Percentiles rank a stretch among this genome's conserved stretches.
These are phyloP conservation scores for Puccinia coronata DNA, from an alignment of 1,284 basidiomycete genomes.

Conservation along the genomic window DNA sequence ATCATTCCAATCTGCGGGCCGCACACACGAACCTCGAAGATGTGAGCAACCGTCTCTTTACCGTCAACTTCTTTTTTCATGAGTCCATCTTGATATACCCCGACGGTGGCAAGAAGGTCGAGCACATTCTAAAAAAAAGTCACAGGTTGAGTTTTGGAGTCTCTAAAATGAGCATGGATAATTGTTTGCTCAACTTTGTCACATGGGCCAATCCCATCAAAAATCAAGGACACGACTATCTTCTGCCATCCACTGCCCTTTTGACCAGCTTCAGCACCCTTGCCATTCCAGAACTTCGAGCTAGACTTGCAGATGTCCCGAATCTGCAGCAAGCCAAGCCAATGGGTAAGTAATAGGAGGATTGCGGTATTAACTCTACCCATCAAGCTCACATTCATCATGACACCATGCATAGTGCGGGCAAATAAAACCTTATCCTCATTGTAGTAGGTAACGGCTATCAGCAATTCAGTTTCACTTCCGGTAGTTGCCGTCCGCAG, in stretches of 20 bases:
- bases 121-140: conserved; percentile 67
- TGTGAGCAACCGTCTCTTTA: conserved; percentile 79
- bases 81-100: conserved; percentile 68
- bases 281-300: conserved; percentile 85
- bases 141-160: not conserved
- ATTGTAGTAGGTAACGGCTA: conserved; percentile 68
- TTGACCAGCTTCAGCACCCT: conserved; percentile 76
- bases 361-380: not conserved
- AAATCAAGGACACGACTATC: conserved; percentile 83
- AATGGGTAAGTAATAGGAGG: conserved; percentile 75
- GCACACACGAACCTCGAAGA: conserved; percentile 74
- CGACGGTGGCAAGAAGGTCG: conserved; percentile 65
- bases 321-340: conserved; percentile 94
- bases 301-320: conserved; percentile 97
- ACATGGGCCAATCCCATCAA: conserved; percentile 93
- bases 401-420: conserved; percentile 51
- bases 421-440: conserved; percentile 85
- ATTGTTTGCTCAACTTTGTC: conserved; percentile 67
- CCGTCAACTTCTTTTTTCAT: conserved; percentile 90
- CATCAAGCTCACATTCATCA: conserved; percentile 42
- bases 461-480: conserved; percentile 87
- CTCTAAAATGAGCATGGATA: conserved; percentile 71
- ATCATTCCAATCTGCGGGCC: not conserved
- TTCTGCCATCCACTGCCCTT: conserved; percentile 77
- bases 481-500: conserved; percentile 77